Base-by-base conservation (phyloP, 345 rosid genomes). In the Gossypium anomalum region DNA sequence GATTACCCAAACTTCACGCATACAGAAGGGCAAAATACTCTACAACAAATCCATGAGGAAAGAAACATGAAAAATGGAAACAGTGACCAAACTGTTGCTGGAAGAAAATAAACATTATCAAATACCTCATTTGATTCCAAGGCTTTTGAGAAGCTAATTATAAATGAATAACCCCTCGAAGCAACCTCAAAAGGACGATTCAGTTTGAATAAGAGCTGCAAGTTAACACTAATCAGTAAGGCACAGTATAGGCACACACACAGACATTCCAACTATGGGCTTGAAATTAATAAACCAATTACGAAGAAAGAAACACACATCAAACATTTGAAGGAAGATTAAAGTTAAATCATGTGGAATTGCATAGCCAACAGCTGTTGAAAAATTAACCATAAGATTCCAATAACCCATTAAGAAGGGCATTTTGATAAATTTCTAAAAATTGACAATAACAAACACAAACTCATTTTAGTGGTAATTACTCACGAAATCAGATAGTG, bases 111-210 rank as follows among this genome's bases (percentile, higher is more conserved):
- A 58, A 44, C 38, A 44, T 3, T 4, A 59, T 44, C 68, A 45
- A 44, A 45, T 89, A 93, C 99, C 97, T 95, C 97, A 80, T 90
- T 87, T 52, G 77, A 56, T 60, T 87, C 85, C 76, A 95, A 86
- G 78, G 86, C 78, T 83, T 88, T 87, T 61, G 94, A 89, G 78
- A 95, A 95, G 84, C 90, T 85, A 75, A 92, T 92, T 75, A 93
- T 76, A 80, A 91, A 95, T 66, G 93, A 82, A 79, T 88, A 90
- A 29, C 98, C 98, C 85, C 99, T 89, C 1, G 92, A 90, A 60
- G 96, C 94, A 80, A 93, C 97, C 85, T 95, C 99, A 86, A 87
- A 91, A 55, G 97, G 94, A 70, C 92, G 96, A 84, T 86, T 83
- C 72, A 95, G 83, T 82, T 88, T 95, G 86, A 93, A 93, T 71